Evolutionary conservation across 2,329 filamentous ascomycete genomes (phyloP).

Genomic region (Claviceps citrina): DNA sequence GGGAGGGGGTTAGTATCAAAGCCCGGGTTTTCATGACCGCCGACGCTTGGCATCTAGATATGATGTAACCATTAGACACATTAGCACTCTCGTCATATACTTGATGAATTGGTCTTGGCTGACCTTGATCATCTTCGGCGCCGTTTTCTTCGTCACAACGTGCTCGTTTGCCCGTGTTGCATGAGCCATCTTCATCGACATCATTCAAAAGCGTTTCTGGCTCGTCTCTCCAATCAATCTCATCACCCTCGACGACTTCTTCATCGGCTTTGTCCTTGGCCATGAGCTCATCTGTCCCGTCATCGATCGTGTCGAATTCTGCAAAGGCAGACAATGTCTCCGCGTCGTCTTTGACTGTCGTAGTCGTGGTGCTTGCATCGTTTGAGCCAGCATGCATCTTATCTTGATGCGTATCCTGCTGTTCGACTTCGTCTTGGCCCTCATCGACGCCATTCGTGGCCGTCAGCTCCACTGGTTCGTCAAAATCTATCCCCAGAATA

Average conservation of each 20-base stretch:
- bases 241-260: slow-evolving; percentile 3
- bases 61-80: slow-evolving; percentile 5
- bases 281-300: background rate
- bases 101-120: background rate
- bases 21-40: slow-evolving; percentile 5
- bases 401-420: background rate
- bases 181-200: slow-evolving; percentile 2
- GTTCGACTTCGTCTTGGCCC: background rate
- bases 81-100: background rate
- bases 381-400: background rate
- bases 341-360: slow-evolving; percentile 15
- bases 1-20: slow-evolving; percentile 4
- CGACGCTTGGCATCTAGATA: slow-evolving; percentile 11
- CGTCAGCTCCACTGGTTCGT: background rate
- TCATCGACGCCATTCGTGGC: background rate
- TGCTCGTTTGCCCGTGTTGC: slow-evolving; percentile 7
- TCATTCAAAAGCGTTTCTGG: slow-evolving; percentile 1
- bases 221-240: slow-evolving; percentile 11
- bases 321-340: slow-evolving; percentile 13
- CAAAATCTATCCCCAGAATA: slow-evolving; percentile 2
- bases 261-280: background rate
- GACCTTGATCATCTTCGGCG: slow-evolving; percentile 8
- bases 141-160: slow-evolving; percentile 8
- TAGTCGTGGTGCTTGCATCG: slow-evolving; percentile 3
- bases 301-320: background rate